Conservation (phyloP, 495 filamentous ascomycete genomes). For the Aspergillus heteromorphus region DNA sequence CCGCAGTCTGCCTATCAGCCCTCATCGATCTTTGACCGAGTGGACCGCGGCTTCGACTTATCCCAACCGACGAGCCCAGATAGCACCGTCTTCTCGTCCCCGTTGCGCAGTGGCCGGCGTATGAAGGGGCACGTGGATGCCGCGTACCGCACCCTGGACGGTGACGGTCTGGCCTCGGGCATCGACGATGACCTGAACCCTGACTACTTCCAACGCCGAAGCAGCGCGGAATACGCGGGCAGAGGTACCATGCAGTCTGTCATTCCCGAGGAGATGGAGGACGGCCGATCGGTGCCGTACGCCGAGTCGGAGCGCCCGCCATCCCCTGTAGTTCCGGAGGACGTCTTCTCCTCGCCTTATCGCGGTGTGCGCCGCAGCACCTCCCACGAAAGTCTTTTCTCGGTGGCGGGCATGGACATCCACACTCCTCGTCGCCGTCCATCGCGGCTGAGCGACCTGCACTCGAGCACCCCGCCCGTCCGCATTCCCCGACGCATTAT, state of each 20-base stretch:
- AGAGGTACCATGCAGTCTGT: conserved; percentile 21
- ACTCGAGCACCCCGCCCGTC: conserved; percentile 16
- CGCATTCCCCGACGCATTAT: conserved; percentile 35
- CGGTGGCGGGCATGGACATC: conserved; percentile 47
- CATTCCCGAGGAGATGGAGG: conserved; percentile 42
- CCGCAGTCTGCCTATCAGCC: conserved; percentile 68
- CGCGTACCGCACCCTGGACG: conserved; percentile 9
- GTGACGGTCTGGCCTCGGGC: conserved; percentile 14
- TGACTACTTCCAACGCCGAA: not conserved
- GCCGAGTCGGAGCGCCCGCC: conserved; percentile 7
- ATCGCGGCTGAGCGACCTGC: conserved; percentile 31
- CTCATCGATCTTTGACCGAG: conserved; percentile 72
- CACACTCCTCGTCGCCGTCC: conserved; percentile 36
- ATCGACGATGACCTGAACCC: conserved; percentile 21
- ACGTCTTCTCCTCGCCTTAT: conserved; percentile 24
- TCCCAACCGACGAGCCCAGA: conserved; percentile 73
- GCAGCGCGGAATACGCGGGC: conserved; percentile 10
- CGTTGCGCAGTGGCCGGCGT: conserved; percentile 36
- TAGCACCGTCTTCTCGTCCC: conserved; percentile 53
- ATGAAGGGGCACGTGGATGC: conserved; percentile 42
- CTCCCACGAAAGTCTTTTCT: conserved; percentile 50
- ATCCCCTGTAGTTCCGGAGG: conserved; percentile 18
- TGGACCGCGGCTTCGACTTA: conserved; percentile 48
- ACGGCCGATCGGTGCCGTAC: conserved; percentile 19
- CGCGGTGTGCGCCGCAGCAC: conserved; percentile 30